Base-by-base conservation (phyloP, 805 yeast species). In the Debaryomyces hansenii region DNA sequence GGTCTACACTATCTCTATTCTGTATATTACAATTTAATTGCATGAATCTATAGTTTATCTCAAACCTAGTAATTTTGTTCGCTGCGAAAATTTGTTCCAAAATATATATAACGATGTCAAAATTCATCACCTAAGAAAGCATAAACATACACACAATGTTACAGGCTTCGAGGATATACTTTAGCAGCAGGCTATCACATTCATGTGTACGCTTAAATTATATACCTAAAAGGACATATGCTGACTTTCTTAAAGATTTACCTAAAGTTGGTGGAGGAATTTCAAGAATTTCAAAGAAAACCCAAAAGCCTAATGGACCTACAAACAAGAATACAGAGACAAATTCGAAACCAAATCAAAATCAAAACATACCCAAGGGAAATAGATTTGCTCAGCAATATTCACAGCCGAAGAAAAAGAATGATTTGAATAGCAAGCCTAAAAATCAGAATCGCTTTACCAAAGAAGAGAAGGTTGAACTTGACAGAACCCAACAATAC, bases 351-450 rank as follows among this genome's bases (percentile, higher is more conserved):
- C 28, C 31, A 36, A 24, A 18, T n/a, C 21, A 18, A 21, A 21
- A 20, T 20, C 40, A 27, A 6, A 11, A 11, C 16, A 5, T 4
- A 31, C 35, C 40, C 16, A 62, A 59, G 50, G 52, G 61, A 11
- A 70, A 69, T 44, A 51, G 74, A 47, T 70, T 70, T 56, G 73
- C 73, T 16, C 57, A 58, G 37, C 53, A 56, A 49, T 66, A 48
- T 27, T 29, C 41, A 14, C 37, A 41, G 11, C 16, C 32, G 21
- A 12, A n/a, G 31, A 15, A 20, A 10, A 32, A 16, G 15, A 21
- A 7, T 12, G 31, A 14, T 37, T 15, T n/a, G 5, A 24, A 24
- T 37, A 37, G 20, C 31, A 21, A 8, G 31, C 40, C 31, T 3
- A 37, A 37, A 29, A 24, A 24, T 24, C 27, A 24, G 5, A n/a